A percentile compares a stretch with the other conserved stretches of the same genome.
phyloP scores from a whole-genome alignment of 2,329 filamentous ascomycete genomes.

The Verticillium nonalfalfae region DNA sequence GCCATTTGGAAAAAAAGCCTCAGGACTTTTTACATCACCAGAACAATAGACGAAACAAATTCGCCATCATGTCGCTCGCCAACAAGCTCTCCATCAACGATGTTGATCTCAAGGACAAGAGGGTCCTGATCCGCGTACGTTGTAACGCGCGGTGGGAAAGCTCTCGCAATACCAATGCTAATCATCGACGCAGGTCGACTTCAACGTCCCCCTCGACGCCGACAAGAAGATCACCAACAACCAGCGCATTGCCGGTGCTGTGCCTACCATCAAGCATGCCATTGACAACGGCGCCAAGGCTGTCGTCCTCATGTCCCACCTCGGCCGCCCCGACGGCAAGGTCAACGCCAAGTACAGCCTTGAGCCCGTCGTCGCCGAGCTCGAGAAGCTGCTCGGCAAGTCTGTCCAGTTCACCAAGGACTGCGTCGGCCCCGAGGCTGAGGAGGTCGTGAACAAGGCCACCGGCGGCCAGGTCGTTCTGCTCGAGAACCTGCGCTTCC shows the following conservation, averaged over 20 bases:
- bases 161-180: neutral
- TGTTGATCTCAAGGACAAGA: constrained; percentile 96
- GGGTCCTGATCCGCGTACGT: constrained; percentile 91
- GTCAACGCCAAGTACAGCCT: constrained; percentile 90
- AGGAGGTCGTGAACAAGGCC: constrained; percentile 82
- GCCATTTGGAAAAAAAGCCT: constrained; percentile 11
- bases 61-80: constrained; percentile 81
- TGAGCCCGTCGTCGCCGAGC: constrained; percentile 82
- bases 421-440: constrained; percentile 83
- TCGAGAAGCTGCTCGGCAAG: constrained; percentile 84
- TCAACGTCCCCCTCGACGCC: constrained; percentile 95
- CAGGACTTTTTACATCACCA: constrained; percentile 14
- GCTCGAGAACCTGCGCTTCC: constrained; percentile 97
- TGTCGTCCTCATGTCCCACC: constrained; percentile 96
- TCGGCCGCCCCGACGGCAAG: constrained; percentile 90
- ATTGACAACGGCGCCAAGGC: constrained; percentile 85
- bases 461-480: constrained; percentile 78
- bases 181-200: constrained; percentile 70
- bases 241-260: constrained; percentile 93
- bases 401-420: constrained; percentile 84
- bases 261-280: constrained; percentile 93
- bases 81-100: constrained; percentile 97
- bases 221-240: constrained; percentile 95
- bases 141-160: neutral
- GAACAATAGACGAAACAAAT: constrained; percentile 10